Evolutionary conservation across 2,329 filamentous ascomycete genomes (phyloP).

Genomic region (Rugonectria rugulosa): DNA sequence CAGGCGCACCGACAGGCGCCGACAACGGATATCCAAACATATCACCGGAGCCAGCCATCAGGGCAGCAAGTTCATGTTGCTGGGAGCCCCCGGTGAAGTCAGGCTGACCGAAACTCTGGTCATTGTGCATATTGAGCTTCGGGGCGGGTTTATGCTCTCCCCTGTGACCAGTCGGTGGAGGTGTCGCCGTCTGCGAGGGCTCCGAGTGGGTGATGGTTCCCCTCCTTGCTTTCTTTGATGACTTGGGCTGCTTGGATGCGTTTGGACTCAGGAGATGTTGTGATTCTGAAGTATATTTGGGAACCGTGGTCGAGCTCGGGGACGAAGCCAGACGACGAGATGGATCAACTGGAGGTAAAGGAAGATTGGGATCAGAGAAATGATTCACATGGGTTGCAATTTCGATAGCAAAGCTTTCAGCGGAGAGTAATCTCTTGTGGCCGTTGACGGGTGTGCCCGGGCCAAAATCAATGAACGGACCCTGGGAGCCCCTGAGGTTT

Average conservation of each 20-base stretch:
- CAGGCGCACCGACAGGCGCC: constrained; percentile 59
- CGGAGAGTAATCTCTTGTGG: constrained; percentile 61
- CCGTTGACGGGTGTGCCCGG: constrained; percentile 46
- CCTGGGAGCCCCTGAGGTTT: constrained; percentile 58
- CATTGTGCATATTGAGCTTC: constrained; percentile 66
- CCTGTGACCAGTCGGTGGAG: constrained; percentile 65
- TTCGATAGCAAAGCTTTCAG: constrained; percentile 57
- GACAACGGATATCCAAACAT: constrained; percentile 69
- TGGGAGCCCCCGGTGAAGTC: constrained; percentile 59
- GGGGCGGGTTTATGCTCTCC: constrained; percentile 62
- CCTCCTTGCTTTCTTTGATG: constrained; percentile 56
- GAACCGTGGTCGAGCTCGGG: constrained; percentile 52
- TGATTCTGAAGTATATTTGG: constrained; percentile 41
- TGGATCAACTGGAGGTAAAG: constrained; percentile 67
- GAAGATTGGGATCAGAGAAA: constrained; percentile 60
- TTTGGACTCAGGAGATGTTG: constrained; percentile 39
- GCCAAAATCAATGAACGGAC: constrained; percentile 55
- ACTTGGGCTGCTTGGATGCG: constrained; percentile 37
- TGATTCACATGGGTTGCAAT: constrained; percentile 70
- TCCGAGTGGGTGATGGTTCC: constrained; percentile 49
- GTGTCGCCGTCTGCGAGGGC: constrained; percentile 62
- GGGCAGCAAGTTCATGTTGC: constrained; percentile 57
- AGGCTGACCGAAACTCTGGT: constrained; percentile 59
- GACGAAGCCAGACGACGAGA: constrained; percentile 66
- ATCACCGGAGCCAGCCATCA: constrained; percentile 58